phyloP scores from a whole-genome alignment of 1,284 basidiomycete genomes.

The Malassezia sp. region DNA sequence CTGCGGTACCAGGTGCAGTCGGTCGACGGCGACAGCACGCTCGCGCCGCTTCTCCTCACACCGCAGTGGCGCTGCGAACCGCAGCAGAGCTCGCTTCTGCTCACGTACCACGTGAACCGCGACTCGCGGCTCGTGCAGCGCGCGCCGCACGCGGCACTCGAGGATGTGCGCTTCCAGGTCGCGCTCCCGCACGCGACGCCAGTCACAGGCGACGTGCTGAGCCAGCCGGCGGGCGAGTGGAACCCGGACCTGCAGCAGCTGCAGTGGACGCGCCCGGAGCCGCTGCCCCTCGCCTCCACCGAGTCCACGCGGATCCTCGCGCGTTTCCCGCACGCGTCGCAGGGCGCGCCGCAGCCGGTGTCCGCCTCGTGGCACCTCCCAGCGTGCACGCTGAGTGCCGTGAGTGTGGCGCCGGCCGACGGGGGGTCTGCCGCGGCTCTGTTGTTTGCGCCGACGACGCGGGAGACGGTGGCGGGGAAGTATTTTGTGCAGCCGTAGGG shows the following conservation, averaged over 20 bases:
- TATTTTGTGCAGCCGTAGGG: conserved; percentile 12
- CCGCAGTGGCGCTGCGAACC: conserved; percentile 52
- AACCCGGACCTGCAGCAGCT: conserved; percentile 5
- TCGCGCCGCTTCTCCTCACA: conserved; percentile 49
- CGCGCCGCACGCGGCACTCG: conserved; percentile 1
- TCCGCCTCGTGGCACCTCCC: conserved; percentile 1
- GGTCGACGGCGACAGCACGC: conserved; percentile 38
- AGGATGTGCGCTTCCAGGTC: conserved; percentile 6
- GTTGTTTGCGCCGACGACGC: neutral
- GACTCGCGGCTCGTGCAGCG: conserved; percentile 6
- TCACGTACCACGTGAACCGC: conserved; percentile 48
- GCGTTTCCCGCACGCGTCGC: conserved; percentile 10
- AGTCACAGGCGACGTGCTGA: conserved; percentile 8
- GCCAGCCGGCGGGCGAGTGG: conserved; percentile 12
- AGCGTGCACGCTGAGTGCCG: conserved; percentile 1
- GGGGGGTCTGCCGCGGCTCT: neutral
- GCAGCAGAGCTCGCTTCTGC: conserved; percentile 51
- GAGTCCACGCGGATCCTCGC: neutral
- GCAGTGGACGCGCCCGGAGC: neutral
- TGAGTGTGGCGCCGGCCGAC: neutral
- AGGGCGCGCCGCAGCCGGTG: conserved; percentile 7
- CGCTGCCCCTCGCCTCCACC: neutral
- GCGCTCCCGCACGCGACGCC: conserved; percentile 3
- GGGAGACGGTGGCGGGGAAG: conserved; percentile 5
- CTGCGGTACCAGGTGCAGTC: conserved; percentile 53